Evolutionary conservation across 345 rosid genomes (phyloP).

Genomic region (Camelina neglecta): DNA sequence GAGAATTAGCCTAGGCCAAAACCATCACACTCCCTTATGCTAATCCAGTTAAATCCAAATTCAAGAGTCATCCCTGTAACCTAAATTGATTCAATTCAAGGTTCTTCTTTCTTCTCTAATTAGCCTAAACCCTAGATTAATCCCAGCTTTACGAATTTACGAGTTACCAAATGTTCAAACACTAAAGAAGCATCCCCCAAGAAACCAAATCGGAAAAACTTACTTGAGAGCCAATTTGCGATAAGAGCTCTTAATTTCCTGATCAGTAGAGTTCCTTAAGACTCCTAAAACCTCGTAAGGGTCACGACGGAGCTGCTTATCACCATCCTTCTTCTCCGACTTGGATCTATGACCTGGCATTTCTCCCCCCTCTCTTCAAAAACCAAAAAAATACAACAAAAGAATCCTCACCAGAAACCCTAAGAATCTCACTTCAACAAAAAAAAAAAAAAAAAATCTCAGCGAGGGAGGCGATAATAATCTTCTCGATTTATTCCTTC

Average conservation of each 20-base stretch:
- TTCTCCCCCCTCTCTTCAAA: conserved; percentile 9
- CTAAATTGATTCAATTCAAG: conserved; percentile 20
- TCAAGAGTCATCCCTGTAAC: neutral
- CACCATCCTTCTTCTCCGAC: conserved; percentile 73
- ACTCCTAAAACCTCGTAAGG: conserved; percentile 90
- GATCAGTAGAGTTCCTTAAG: conserved; percentile 79
- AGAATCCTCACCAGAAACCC: conserved; percentile 32
- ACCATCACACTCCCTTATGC: neutral
- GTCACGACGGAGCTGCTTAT: conserved; percentile 81
- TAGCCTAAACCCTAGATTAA: conserved; percentile 30
- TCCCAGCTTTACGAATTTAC: neutral
- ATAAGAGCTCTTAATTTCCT: conserved; percentile 90
- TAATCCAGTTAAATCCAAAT: conserved; percentile 6
- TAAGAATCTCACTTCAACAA: conserved; percentile 23
- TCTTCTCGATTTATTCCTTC: conserved; percentile 22
- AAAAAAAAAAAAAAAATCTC: conserved; percentile 27
- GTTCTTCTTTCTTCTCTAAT: neutral
- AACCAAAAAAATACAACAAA: neutral
- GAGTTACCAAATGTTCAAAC: neutral
- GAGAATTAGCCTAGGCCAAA: conserved; percentile 26
- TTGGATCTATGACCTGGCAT: conserved; percentile 71
- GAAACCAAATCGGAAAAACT: conserved; percentile 18
- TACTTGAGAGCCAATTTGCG: conserved; percentile 97
- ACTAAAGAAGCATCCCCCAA: neutral
- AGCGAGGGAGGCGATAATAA: neutral